Conservation (phyloP, 257 asterid species). For the Solanum ossicruentum region DNA sequence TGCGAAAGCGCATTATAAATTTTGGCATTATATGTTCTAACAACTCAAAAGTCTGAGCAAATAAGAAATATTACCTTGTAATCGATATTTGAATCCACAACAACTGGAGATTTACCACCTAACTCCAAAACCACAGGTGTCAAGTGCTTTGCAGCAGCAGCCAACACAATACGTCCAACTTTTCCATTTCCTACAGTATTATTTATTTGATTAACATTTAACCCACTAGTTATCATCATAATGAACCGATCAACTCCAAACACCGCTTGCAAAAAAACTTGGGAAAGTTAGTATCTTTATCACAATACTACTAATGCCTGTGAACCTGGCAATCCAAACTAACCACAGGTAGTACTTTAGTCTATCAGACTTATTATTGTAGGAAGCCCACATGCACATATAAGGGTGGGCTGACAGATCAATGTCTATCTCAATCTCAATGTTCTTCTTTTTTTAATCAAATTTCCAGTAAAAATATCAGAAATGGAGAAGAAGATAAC, state of each 20-base stretch:
- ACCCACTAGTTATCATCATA: background rate
- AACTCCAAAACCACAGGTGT: slow-evolving; percentile 87
- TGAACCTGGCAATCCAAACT: background rate
- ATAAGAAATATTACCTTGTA: slow-evolving; percentile 26
- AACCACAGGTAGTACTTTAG: background rate
- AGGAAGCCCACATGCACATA: background rate
- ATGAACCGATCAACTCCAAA: background rate
- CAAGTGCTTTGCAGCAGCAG: slow-evolving; percentile 87
- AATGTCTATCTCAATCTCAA: background rate
- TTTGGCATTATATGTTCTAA: background rate
- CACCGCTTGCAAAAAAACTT: background rate
- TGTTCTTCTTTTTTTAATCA: background rate
- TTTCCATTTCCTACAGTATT: slow-evolving; percentile 47
- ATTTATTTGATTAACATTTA: background rate
- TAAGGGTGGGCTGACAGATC: background rate
- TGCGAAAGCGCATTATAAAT: background rate
- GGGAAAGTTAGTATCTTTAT: background rate
- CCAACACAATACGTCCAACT: slow-evolving; percentile 66
- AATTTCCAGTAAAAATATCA: background rate
- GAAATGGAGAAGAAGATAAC: background rate
- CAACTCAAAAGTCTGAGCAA: background rate
- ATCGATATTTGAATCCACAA: slow-evolving; percentile 61
- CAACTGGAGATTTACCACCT: slow-evolving; percentile 76
- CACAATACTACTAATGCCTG: background rate
- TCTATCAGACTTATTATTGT: background rate